A percentile compares a stretch with the other conserved stretches of the same genome.
These are phyloP conservation scores for Aspergillus ustus DNA, from an alignment of 2,329 filamentous ascomycete genomes.

Conservation along the genomic window DNA sequence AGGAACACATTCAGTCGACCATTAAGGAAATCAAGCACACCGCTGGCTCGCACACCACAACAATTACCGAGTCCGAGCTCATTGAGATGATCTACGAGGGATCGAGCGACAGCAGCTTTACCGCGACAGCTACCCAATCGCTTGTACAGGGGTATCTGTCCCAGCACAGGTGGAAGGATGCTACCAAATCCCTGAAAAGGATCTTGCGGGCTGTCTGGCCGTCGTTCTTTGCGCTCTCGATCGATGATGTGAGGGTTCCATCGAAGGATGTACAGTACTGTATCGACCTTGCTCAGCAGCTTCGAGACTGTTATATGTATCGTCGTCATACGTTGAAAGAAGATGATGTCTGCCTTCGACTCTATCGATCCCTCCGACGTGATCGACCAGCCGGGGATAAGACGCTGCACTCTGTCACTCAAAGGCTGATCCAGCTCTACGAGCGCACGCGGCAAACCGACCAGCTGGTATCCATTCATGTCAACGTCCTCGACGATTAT, in stretches of 20 bases:
- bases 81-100: constrained; percentile 51
- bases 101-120: constrained; percentile 45
- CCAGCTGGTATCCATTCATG: constrained; percentile 39
- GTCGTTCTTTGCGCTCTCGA: constrained; percentile 50
- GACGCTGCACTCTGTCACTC: constrained; percentile 30
- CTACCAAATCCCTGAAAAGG: constrained; percentile 51
- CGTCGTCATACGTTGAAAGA: constrained; percentile 40
- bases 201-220: constrained; percentile 54
- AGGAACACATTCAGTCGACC: not conserved
- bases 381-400: constrained; percentile 37
- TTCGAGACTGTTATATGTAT: constrained; percentile 51
- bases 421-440: constrained; percentile 36
- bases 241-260: constrained; percentile 51
- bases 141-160: constrained; percentile 49
- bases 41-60: constrained; percentile 40
- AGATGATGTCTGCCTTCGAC: constrained; percentile 39
- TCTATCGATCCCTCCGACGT: constrained; percentile 40
- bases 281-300: constrained; percentile 52
- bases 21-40: constrained; percentile 50
- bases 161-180: constrained; percentile 54
- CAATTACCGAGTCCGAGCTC: constrained; percentile 47
- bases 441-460: constrained; percentile 37
- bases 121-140: constrained; percentile 38
- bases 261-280: constrained; percentile 48
- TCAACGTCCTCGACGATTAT: constrained; percentile 45